Base-by-base conservation (phyloP, 2,329 filamentous ascomycete genomes). In the Cladophialophora bantiana region DNA sequence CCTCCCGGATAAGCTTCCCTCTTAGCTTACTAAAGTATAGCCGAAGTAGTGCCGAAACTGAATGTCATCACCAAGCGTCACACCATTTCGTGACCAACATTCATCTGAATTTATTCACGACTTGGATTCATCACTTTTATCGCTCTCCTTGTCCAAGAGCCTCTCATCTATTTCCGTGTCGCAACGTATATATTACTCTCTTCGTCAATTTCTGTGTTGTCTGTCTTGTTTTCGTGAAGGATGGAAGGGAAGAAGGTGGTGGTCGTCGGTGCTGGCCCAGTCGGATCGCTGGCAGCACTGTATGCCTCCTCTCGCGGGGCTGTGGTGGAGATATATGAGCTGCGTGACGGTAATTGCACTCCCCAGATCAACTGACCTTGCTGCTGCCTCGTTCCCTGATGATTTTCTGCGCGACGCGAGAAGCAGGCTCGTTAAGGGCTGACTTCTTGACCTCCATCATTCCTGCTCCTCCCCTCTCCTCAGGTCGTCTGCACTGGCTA, bases 261-360 rank as follows among this genome's bases (percentile, higher is more conserved):
- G 20, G 86, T 99, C 55, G 90, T 99, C 57, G 95, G 95, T 62
- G 95, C 94, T 62, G 95, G 95, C 1, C 95, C 95, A 0, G 95
- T 99, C 7, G 95, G 95, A 45, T 92, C 94, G 10, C 83, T 99
- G 50, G 94, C 95, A 31, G 95, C 93, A 52, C 82, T 99, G 5
- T 99, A 98, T 82, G 94, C 95, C 62, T 94, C 95, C 3, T 87
- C 90, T 72, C 85, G 94, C 77, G 95, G 94, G 52, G 89, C 96
- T 78, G 83, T 94, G 75, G 95, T 99, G 36, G 93, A 97, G 77
- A 85, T 99, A 58, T 99, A 98, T 78, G 95, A 99, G 80, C 82
- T 99, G 72, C 88, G 95, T 76, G 88, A 90, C 82, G 95, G 95
- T 97, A 85, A 77, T 87, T 83, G 50, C 13, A n/a, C 6, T 31